Percentiles rank a stretch among this genome's conserved stretches.
Evolutionary conservation across 768 basidiomycete species (phyloP).

Genomic region (Gloeopeniophorella convolvens): DNA sequence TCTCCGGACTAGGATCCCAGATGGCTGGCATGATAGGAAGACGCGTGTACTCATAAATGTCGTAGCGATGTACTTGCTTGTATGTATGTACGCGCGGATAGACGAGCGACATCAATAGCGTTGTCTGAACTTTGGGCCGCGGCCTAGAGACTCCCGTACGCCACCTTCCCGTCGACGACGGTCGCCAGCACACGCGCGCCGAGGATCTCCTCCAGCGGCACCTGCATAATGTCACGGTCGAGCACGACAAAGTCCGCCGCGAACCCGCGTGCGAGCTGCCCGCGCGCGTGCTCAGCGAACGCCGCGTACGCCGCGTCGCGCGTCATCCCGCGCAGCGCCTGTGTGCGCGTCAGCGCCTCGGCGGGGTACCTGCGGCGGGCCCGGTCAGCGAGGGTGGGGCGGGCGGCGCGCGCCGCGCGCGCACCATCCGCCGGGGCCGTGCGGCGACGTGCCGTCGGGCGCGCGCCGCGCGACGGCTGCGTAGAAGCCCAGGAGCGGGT

Average conservation of each 20-base stretch:
- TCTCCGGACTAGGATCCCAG: no score
- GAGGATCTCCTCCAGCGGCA: constrained; percentile 55
- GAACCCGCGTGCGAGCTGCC: constrained; percentile 71
- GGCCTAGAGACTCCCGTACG: constrained; percentile 42
- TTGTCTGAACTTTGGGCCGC: no score
- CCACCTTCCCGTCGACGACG: constrained; percentile 64
- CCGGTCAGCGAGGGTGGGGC: no score
- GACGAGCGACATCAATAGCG: no score
- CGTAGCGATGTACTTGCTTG: no score
- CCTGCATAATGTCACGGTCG: constrained; percentile 71
- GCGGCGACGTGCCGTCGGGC: constrained; percentile 68
- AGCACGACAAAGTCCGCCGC: constrained; percentile 85
- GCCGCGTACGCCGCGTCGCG: constrained; percentile 84
- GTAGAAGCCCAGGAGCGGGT: constrained; percentile 86
- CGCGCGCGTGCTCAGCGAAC: constrained; percentile 64
- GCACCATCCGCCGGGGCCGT: constrained; percentile 79
- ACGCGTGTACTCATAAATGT: no score
- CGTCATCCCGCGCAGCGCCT: constrained; percentile 90
- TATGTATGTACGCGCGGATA: no score
- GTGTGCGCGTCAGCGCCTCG: constrained; percentile 68
- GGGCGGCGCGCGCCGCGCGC: constrained; percentile 55
- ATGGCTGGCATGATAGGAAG: no score
- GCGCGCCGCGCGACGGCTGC: constrained; percentile 76
- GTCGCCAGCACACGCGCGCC: constrained; percentile 62
- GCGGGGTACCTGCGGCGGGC: constrained; percentile 55